These are phyloP conservation scores for Pugionium dolabratum DNA, from an alignment of 345 rosid species.

Conservation along the genomic window DNA sequence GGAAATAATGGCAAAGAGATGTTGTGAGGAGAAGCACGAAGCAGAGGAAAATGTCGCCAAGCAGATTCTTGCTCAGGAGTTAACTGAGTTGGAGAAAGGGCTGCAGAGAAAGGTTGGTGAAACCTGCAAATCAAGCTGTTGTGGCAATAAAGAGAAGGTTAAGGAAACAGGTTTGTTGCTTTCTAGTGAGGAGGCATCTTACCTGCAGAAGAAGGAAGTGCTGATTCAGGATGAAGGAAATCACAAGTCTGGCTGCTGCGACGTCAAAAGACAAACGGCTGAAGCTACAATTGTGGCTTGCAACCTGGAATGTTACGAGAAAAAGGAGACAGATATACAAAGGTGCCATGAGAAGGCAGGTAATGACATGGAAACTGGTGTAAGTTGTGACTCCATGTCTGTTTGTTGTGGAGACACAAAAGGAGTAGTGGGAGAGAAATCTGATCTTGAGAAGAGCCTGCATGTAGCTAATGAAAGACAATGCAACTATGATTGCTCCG, in stretches of 20 bases:
- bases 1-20: slow-evolving; percentile 26
- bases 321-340: slow-evolving; percentile 11
- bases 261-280: background rate
- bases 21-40: slow-evolving; percentile 25
- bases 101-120: slow-evolving; percentile 28
- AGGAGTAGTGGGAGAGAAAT: background rate
- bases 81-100: slow-evolving; percentile 17
- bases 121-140: slow-evolving; percentile 35
- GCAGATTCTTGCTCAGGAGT: slow-evolving; percentile 2
- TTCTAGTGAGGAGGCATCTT: slow-evolving; percentile 5
- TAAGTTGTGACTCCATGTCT: too few species aligned
- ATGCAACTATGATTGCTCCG: slow-evolving; percentile 25
- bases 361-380: slow-evolving; percentile 17
- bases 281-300: slow-evolving; percentile 2
- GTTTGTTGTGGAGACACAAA: slow-evolving; percentile 17
- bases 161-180: slow-evolving; percentile 15
- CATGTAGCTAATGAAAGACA: slow-evolving; percentile 3
- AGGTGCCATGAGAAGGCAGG: slow-evolving; percentile 23
- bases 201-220: background rate
- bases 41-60: slow-evolving; percentile 8
- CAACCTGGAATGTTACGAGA: slow-evolving; percentile 7
- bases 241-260: slow-evolving; percentile 25
- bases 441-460: slow-evolving; percentile 2
- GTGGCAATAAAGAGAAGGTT: slow-evolving; percentile 28
- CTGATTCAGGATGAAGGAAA: slow-evolving; percentile 4